These are phyloP conservation scores for Vinca minor DNA, from an alignment of 257 asterid species.

Conservation along the genomic window DNA sequence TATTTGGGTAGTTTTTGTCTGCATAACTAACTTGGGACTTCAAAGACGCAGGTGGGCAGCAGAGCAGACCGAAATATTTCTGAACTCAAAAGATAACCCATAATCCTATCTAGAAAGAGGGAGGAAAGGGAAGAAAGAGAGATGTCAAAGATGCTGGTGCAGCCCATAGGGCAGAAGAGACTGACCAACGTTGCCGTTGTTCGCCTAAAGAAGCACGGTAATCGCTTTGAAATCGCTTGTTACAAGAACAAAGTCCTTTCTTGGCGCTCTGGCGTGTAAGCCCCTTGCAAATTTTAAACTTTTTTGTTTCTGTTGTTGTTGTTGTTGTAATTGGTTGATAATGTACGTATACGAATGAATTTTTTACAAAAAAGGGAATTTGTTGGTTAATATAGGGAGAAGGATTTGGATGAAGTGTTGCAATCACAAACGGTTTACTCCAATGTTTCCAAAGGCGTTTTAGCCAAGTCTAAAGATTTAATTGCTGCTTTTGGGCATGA, in stretches of 20 bases:
- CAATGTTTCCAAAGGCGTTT: constrained; percentile 87
- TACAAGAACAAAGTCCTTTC: constrained; percentile 96
- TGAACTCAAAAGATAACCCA: no score
- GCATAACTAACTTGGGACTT: no score
- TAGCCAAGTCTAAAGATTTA: constrained; percentile 80
- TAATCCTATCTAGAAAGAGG: neutral
- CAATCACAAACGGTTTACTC: constrained; percentile 83
- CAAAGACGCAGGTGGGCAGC: no score
- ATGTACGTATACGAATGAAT: neutral
- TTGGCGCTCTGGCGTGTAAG: constrained; percentile 84
- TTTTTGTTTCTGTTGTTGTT: neutral
- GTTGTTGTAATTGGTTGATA: neutral
- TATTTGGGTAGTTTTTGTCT: no score
- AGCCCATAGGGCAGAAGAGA: constrained; percentile 91
- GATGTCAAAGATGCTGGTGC: constrained; percentile 81
- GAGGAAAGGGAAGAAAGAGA: no score
- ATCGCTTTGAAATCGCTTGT: constrained; percentile 90
- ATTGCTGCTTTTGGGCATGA: constrained; percentile 73
- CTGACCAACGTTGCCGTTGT: constrained; percentile 94
- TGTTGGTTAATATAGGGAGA: constrained; percentile 39
- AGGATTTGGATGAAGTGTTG: constrained; percentile 92
- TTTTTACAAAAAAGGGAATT: no score
- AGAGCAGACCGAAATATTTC: no score
- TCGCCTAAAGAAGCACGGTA: constrained; percentile 83
- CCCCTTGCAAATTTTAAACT: neutral